Base-by-base conservation (phyloP, 768 basidiomycete species). In the Hirschioporus abietinus region DNA sequence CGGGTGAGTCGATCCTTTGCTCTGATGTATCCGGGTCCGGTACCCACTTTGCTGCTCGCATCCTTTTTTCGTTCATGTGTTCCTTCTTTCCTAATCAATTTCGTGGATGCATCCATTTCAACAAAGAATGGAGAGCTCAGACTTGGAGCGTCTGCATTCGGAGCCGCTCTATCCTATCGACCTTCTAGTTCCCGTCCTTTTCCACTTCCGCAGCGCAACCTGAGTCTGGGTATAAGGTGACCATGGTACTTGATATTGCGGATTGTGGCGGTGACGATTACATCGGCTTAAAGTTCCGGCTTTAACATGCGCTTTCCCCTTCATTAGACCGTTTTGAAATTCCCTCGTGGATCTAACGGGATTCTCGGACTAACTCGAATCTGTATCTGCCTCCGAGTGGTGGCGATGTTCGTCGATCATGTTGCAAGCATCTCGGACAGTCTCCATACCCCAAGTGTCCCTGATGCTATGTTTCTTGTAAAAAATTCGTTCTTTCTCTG, bases 1-100 rank as follows among this genome's bases (percentile, higher is more conserved):
- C 60, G 60, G 60, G 60, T 61, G 60, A 25, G 60, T 61, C 42
- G 42, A 52, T 52, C 42, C 42, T 52, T 10, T 52, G 42, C 12
- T 52, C 30, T 8, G 8, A 30, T 30, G 30, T 30, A 30, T 30
- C 4, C 2, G 30, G 4, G 12, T 52, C 7, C 35, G 15, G 35
- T 36, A 36, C 35, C 35, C 20, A 52, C 20, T 52, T 52, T 15
- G 15, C 42, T 15, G 3, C 12, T 52, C 20, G 20, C 15, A 15
- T 15, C 20, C 5, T 52, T 52, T 20, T 52, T 15, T 20, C 12
- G 2, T 6, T 6, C 42, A 20, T n/a, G 12, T 52, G 42, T 5
- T 52, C 42, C 42, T 52, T 52, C 42, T 52, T 52, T 36, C 42
- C 42, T 10, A 52, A 52, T 20, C 12, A 3, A 30, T 15, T 52